Conservation (phyloP, 2,329 filamentous ascomycete species). For the Penicillium griseofulvum region DNA sequence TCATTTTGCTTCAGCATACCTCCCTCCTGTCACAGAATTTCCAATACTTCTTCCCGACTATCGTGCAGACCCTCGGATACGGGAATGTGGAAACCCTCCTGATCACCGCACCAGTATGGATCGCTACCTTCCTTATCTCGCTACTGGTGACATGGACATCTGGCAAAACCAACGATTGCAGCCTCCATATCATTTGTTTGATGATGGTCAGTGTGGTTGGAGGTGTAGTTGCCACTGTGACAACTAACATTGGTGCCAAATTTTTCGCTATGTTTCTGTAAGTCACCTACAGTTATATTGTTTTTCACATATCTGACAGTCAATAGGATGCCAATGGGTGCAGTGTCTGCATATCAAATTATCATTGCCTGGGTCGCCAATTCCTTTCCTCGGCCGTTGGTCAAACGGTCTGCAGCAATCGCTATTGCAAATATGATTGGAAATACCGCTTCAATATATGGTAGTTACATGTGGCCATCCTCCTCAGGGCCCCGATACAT, state of each 20-base stretch:
- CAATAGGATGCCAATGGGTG: conserved; percentile 53
- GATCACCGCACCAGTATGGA: conserved; percentile 55
- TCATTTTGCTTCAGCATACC: conserved; percentile 50
- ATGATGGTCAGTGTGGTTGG: conserved; percentile 50
- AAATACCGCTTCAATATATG: conserved; percentile 43
- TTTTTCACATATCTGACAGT: neutral
- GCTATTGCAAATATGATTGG: conserved; percentile 45
- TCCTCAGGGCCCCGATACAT: conserved; percentile 39
- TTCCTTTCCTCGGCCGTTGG: conserved; percentile 43
- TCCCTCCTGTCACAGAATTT: conserved; percentile 55
- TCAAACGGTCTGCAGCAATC: conserved; percentile 46
- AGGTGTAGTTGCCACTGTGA: conserved; percentile 56
- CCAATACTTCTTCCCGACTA: conserved; percentile 65
- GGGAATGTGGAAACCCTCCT: conserved; percentile 47
- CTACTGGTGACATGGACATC: conserved; percentile 56
- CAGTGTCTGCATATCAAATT: conserved; percentile 46
- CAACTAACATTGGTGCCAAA: conserved; percentile 50
- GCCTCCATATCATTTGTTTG: conserved; percentile 54
- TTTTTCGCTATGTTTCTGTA: conserved; percentile 63
- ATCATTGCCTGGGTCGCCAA: conserved; percentile 46
- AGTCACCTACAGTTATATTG: neutral
- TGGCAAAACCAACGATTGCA: conserved; percentile 55
- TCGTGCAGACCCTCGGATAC: conserved; percentile 61
- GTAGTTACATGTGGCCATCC: conserved; percentile 38
- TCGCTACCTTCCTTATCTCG: conserved; percentile 54